Conservation (phyloP, 1,284 basidiomycete species). For the Papiliotrema flavescens region DNA sequence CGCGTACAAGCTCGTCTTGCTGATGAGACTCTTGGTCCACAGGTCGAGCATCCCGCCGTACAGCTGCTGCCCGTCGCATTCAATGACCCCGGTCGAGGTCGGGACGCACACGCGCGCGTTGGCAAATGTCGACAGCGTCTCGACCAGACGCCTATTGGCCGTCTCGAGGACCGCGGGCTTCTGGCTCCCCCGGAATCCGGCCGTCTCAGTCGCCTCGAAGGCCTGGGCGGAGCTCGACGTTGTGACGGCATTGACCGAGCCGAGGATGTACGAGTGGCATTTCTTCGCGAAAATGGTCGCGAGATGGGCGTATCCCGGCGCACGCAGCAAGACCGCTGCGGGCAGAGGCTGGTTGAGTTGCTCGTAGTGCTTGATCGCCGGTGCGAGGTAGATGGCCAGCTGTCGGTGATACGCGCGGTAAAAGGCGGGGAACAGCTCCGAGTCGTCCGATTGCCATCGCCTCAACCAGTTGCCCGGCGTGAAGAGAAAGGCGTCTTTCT, state of each 20-base stretch:
- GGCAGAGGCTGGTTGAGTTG: slow-evolving; percentile 35
- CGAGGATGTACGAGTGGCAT: slow-evolving; percentile 51
- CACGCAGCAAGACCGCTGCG: slow-evolving; percentile 44
- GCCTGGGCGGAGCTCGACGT: slow-evolving; percentile 45
- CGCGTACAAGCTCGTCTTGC: slow-evolving; percentile 53
- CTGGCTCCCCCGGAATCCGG: slow-evolving; percentile 50
- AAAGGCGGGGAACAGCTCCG: slow-evolving; percentile 55
- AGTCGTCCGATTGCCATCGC: slow-evolving; percentile 53
- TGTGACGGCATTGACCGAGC: slow-evolving; percentile 50
- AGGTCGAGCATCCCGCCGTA: slow-evolving; percentile 51
- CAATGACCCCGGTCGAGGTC: slow-evolving; percentile 26
- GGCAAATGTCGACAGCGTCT: slow-evolving; percentile 51
- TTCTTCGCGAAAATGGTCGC: slow-evolving; percentile 50
- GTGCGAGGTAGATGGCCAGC: slow-evolving; percentile 50
- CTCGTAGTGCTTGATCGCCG: slow-evolving; percentile 41
- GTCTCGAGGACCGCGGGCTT: slow-evolving; percentile 54
- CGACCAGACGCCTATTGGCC: slow-evolving; percentile 52
- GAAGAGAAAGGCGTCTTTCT: slow-evolving; percentile 49
- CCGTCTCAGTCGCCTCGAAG: slow-evolving; percentile 53
- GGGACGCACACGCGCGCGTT: slow-evolving; percentile 39
- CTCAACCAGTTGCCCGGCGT: slow-evolving; percentile 50
- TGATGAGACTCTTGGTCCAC: slow-evolving; percentile 51
- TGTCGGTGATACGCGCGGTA: slow-evolving; percentile 55
- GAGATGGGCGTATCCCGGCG: slow-evolving; percentile 52
- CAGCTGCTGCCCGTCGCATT: slow-evolving; percentile 45